Base-by-base conservation (phyloP, 805 yeast species). In the Torulaspora quercuum region DNA sequence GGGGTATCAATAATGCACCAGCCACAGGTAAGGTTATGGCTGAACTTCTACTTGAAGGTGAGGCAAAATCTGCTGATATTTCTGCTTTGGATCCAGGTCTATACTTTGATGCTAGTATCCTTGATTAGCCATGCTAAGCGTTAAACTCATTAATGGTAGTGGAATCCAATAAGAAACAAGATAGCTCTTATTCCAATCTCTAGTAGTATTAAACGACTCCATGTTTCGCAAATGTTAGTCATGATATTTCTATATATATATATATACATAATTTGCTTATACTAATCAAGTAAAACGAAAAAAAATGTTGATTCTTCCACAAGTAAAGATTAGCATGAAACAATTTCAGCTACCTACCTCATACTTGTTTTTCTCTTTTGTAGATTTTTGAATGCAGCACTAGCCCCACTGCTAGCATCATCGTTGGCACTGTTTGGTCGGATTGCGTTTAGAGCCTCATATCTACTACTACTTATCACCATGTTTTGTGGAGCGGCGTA, bases 1-100 rank as follows among this genome's bases (percentile, higher is more conserved):
- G 98, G 98, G 98, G 98, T 14, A 92, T 90, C 45, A 92, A 90
- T 65, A 90, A 92, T 61, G 96, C 96, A 0, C 97, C 97, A 1
- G 97, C 84, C 3, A 89, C 97, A 0, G 98, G 98, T n/a, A 78
- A 86, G 55, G 72, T 92, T 24, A 73, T 90, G 80, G 79, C 95
- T 46, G 97, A 90, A 63, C 53, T 90, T 37, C 61, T 90, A 29
- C 61, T 90, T 29, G 97, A 90, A 33, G 97, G 97, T 8, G 77
- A 75, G 46, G 82, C 82, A 6, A 69, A 63, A 23, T 75, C 86
- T 41, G 92, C 95, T 16, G 86, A 83, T 56, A 76, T 89, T 18
- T 71, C 80, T 20, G 83, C 89, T 4, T 70, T 92, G 36, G 94
- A 87, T 57, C 98, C 98, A 11, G 73, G 83, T 30, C 64, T 83